These are phyloP conservation scores for Rhodotorula sp. DNA, from an alignment of 1,284 basidiomycete species.

Conservation along the genomic window DNA sequence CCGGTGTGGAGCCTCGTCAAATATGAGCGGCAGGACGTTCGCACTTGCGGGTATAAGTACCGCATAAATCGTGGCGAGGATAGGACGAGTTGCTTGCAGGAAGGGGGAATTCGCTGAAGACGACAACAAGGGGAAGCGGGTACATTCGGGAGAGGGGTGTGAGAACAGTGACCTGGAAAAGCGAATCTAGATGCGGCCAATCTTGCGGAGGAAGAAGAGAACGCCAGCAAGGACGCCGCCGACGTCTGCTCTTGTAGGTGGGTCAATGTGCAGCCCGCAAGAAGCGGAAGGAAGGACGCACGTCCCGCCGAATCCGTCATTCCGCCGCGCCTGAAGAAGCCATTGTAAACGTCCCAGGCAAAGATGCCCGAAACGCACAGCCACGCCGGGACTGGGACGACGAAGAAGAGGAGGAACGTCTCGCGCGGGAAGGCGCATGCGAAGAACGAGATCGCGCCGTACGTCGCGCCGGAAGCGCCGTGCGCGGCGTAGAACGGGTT, in stretches of 20 bases:
- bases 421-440: constrained; percentile 26
- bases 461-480: constrained; percentile 33
- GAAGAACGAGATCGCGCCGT: constrained; percentile 33
- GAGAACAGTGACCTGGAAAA: background rate
- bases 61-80: too few species aligned
- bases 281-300: constrained; percentile 1
- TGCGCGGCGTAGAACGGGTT: constrained; percentile 7
- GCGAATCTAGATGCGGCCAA: constrained; percentile 12
- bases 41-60: too few species aligned
- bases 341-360: constrained; percentile 34
- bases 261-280: too few species aligned
- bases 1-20: too few species aligned
- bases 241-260: constrained; percentile 30
- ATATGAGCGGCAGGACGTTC: too few species aligned
- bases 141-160: background rate
- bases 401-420: constrained; percentile 40
- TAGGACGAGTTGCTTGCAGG: background rate
- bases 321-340: constrained; percentile 17
- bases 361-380: constrained; percentile 35
- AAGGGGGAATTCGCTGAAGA: background rate
- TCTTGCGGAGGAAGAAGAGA: constrained; percentile 31
- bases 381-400: constrained; percentile 39
- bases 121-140: background rate
- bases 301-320: constrained; percentile 36
- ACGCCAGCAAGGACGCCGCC: constrained; percentile 29